Evolutionary conservation across 2,329 filamentous ascomycete genomes (phyloP), one percentile per base, ranked within the genome.

Genomic region (Pyricularia sp.): DNA sequence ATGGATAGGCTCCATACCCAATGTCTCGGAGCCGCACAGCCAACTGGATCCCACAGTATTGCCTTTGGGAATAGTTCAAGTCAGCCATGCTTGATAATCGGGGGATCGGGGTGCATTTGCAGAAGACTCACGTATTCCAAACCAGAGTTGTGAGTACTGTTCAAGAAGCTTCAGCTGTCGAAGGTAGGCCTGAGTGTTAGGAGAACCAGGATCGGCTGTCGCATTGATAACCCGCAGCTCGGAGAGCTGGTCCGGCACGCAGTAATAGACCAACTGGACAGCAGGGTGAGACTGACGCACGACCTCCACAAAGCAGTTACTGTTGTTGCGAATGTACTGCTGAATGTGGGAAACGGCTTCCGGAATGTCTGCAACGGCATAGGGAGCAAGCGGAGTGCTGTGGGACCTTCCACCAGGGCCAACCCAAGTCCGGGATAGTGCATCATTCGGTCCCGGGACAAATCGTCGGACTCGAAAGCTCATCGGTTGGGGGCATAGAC

Each of bases 21-120:
- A 40, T 5, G 22, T 30, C 62, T 63, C 62, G 24, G 13, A 10
- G 13, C 62, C 62, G 62, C 31, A 22, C 6, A 63, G 22, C 62
- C 62, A 63, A 30, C 35, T 28, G 13, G 62, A 63, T 35, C 62
- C 62, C 62, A 63, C 40, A 24, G 49, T 63, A 13, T 63, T 63
- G n/a, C 62, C 62, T 62, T 26, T 6, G 7, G 7, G 22, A 19
- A 35, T 10, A 10, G 13, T 35, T 19, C 16, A 33, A 12, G 60
- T 62, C 8, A 62, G 60, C n/a, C 16, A 35, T 28, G 12, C 1
- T 10, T n/a, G 28, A 8, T 30, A 62, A 4, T 2, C 2, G 24
- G 30, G 22, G 24, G n/a, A 24, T 19, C 19, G 2, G 4, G 13
- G 8, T 16, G 9, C 22, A 9, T 28, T 19, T 44, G n/a, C 24